Percentiles rank a stretch among this genome's conserved stretches.
phyloP scores from a whole-genome alignment of 768 basidiomycete species.

The Gautieria morchelliformis region DNA sequence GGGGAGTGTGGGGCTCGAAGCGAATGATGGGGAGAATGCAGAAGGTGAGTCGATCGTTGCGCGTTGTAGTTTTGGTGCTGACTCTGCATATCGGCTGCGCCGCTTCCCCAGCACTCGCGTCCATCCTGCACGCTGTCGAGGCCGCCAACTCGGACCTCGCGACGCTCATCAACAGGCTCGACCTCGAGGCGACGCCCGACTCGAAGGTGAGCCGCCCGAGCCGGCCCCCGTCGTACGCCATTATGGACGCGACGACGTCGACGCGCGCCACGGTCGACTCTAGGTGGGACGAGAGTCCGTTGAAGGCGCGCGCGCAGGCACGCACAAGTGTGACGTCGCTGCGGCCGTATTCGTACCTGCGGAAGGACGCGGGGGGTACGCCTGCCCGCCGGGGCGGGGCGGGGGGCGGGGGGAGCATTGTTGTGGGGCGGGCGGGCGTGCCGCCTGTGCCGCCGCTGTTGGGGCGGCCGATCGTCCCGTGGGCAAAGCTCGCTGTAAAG shows the following conservation, averaged over 20 bases:
- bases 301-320: slow-evolving; percentile 27
- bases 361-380: background rate
- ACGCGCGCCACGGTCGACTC: background rate
- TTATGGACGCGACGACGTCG: background rate
- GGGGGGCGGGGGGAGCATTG: background rate
- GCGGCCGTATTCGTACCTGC: slow-evolving; percentile 36
- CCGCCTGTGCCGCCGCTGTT: slow-evolving; percentile 16
- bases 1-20: background rate
- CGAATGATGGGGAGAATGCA: slow-evolving; percentile 34
- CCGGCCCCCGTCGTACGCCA: slow-evolving; percentile 14
- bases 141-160: slow-evolving; percentile 77
- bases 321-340: slow-evolving; percentile 26
- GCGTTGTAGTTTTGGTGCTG: background rate
- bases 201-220: slow-evolving; percentile 34
- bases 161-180: slow-evolving; percentile 68
- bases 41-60: slow-evolving; percentile 24
- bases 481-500: slow-evolving; percentile 41
- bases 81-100: background rate
- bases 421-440: background rate
- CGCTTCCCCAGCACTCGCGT: background rate
- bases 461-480: slow-evolving; percentile 55
- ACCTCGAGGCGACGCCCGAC: slow-evolving; percentile 67
- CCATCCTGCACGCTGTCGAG: slow-evolving; percentile 40
- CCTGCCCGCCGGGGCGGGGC: background rate
- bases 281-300: slow-evolving; percentile 25